A percentile compares a stretch with the other conserved stretches of the same genome.
Evolutionary conservation across 495 filamentous ascomycete species (phyloP).

Genomic region (Neurospora terricola): DNA sequence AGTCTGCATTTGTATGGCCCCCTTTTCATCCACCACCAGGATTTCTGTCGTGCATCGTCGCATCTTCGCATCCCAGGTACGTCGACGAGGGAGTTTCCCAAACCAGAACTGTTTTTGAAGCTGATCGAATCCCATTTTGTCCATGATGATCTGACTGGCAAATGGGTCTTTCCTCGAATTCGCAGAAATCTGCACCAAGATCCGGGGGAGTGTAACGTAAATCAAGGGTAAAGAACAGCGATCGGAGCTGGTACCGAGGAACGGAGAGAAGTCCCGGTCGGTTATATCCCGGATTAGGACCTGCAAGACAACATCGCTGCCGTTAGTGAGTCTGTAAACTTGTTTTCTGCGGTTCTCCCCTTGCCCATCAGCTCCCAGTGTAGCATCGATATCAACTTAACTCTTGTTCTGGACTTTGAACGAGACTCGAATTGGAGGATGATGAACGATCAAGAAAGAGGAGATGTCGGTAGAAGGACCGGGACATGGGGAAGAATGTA

Average conservation of each 20-base stretch:
- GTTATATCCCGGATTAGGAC: neutral
- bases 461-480: neutral
- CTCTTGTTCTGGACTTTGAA: neutral
- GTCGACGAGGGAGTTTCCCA: neutral
- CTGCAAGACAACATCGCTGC: neutral
- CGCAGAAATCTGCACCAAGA: neutral
- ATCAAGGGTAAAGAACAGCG: neutral
- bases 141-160: neutral
- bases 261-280: no score
- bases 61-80: neutral
- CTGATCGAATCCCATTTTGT: neutral
- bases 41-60: neutral
- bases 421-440: neutral
- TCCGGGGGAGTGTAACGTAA: neutral
- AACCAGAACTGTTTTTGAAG: neutral
- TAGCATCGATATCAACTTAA: neutral
- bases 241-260: no score
- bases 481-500: neutral
- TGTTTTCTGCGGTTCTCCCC: neutral
- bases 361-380: neutral
- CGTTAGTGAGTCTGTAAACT: neutral
- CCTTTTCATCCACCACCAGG: neutral
- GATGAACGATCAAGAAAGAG: neutral
- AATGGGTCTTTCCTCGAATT: neutral
- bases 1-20: neutral